Evolutionary conservation across 2,329 filamentous ascomycete species (phyloP).

Genomic region (Aschersonia sp.): DNA sequence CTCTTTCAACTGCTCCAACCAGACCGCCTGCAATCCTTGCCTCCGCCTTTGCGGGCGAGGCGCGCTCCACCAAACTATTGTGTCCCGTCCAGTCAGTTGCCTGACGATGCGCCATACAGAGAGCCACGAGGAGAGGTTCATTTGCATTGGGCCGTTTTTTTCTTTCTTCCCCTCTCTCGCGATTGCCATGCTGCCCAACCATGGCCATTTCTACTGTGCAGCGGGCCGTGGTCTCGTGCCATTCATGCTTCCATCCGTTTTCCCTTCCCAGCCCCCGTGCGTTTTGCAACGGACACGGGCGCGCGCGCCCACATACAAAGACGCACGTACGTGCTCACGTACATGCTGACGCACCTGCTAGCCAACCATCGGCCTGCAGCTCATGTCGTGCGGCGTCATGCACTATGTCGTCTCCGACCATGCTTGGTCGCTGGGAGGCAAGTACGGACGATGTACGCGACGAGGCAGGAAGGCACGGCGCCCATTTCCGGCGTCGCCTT

Average conservation of each 20-base stretch:
- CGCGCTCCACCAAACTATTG: too few species aligned
- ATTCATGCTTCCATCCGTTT: not conserved
- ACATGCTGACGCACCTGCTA: not conserved
- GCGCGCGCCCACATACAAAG: too few species aligned
- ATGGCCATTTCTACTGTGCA: not conserved
- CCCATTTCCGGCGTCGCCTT: too few species aligned
- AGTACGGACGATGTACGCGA: too few species aligned
- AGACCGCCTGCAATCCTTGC: too few species aligned
- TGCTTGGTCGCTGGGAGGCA: not conserved
- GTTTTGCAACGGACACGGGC: not conserved
- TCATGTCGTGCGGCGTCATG: not conserved
- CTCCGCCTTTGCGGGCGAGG: too few species aligned
- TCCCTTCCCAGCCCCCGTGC: not conserved
- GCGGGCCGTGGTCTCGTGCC: not conserved
- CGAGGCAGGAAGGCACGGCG: too few species aligned
- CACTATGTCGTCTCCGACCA: not conserved
- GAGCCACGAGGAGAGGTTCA: too few species aligned
- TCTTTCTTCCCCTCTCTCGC: not conserved
- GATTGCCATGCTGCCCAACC: not conserved
- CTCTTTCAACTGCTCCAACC: too few species aligned
- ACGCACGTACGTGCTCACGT: not conserved
- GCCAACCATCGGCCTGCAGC: constrained; percentile 1
- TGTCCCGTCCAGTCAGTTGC: too few species aligned
- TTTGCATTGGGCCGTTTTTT: too few species aligned
- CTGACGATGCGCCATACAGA: too few species aligned